These are phyloP conservation scores for Trifolium repens DNA, from an alignment of 306 rosid genomes.

Conservation along the genomic window DNA sequence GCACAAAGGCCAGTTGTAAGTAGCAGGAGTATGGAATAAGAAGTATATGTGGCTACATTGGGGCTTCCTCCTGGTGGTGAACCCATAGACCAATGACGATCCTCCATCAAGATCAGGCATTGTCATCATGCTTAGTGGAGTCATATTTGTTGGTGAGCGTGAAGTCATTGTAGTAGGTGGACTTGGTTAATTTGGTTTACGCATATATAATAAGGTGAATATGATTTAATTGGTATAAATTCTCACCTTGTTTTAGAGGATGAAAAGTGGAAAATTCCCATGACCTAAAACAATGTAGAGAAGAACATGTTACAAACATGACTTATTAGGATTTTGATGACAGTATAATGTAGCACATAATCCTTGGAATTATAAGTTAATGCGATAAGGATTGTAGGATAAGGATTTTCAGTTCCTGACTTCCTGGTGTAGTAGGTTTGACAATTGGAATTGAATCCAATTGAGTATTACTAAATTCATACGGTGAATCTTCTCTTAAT, in stretches of 20 bases:
- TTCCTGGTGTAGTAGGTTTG: slow-evolving; percentile 80
- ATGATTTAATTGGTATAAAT: slow-evolving; percentile 33
- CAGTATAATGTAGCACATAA: too few species aligned
- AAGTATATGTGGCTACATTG: slow-evolving; percentile 62
- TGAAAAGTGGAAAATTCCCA: slow-evolving; percentile 77
- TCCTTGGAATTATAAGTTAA: too few species aligned
- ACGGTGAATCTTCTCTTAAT: slow-evolving; percentile 54
- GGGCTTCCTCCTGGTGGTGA: slow-evolving; percentile 74
- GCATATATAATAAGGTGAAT: background rate
- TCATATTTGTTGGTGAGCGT: slow-evolving; percentile 34
- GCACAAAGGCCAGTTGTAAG: slow-evolving; percentile 54
- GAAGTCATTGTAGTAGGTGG: slow-evolving; percentile 38
- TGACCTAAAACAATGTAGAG: slow-evolving; percentile 62
- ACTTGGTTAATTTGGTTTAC: slow-evolving; percentile 36
- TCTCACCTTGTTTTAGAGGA: slow-evolving; percentile 72
- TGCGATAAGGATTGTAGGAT: slow-evolving; percentile 30
- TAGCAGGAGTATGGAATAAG: slow-evolving; percentile 49
- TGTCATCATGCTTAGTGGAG: slow-evolving; percentile 52
- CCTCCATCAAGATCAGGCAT: slow-evolving; percentile 84
- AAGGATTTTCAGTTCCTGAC: slow-evolving; percentile 56
- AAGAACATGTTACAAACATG: too few species aligned
- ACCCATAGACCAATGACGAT: slow-evolving; percentile 68
- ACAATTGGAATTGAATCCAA: slow-evolving; percentile 64
- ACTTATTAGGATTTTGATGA: background rate
- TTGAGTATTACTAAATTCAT: slow-evolving; percentile 46